phyloP scores from a whole-genome alignment of 2,329 filamentous ascomycete species.

The Decorospora gaudefroyi region DNA sequence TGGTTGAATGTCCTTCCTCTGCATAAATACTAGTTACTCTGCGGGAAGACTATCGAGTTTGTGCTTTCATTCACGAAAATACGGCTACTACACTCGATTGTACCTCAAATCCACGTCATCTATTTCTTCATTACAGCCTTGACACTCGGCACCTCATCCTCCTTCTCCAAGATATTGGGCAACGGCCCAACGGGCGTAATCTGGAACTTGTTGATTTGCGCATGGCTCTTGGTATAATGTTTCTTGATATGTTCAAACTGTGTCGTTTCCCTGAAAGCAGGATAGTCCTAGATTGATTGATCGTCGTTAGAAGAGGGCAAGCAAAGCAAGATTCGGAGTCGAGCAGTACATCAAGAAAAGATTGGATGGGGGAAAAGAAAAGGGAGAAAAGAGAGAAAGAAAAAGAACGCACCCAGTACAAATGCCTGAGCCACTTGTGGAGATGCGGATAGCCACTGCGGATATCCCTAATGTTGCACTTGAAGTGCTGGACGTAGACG shows the following conservation, averaged over 20 bases:
- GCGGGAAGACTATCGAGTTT: too few relatives aligned
- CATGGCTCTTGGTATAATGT: slow-evolving; percentile 69
- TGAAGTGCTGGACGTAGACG: slow-evolving; percentile 65
- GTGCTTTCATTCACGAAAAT: too few relatives aligned
- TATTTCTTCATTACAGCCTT: slow-evolving; percentile 28
- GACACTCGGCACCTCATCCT: slow-evolving; percentile 73
- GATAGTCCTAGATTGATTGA: slow-evolving; percentile 52
- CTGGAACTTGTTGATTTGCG: slow-evolving; percentile 65
- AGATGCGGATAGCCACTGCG: slow-evolving; percentile 79
- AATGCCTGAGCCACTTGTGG: slow-evolving; percentile 77
- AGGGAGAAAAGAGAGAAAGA: neutral
- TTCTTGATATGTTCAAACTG: slow-evolving; percentile 96
- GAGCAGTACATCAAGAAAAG: too few relatives aligned
- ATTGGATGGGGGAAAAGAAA: too few relatives aligned
- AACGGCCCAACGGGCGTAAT: slow-evolving; percentile 87
- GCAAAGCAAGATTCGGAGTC: too few relatives aligned
- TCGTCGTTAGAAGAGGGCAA: too few relatives aligned
- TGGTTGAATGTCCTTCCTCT: too few relatives aligned
- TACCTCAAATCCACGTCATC: too few relatives aligned
- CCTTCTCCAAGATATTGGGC: slow-evolving; percentile 77
- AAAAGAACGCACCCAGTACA: slow-evolving; percentile 71
- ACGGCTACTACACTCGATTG: too few relatives aligned
- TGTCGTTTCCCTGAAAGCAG: slow-evolving; percentile 80
- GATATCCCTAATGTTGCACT: slow-evolving; percentile 84
- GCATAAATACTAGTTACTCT: too few relatives aligned